Evolutionary conservation across 2,329 filamentous ascomycete species (phyloP), one percentile per base, ranked within the genome.

Genomic region (Sporothrix curviconia): DNA sequence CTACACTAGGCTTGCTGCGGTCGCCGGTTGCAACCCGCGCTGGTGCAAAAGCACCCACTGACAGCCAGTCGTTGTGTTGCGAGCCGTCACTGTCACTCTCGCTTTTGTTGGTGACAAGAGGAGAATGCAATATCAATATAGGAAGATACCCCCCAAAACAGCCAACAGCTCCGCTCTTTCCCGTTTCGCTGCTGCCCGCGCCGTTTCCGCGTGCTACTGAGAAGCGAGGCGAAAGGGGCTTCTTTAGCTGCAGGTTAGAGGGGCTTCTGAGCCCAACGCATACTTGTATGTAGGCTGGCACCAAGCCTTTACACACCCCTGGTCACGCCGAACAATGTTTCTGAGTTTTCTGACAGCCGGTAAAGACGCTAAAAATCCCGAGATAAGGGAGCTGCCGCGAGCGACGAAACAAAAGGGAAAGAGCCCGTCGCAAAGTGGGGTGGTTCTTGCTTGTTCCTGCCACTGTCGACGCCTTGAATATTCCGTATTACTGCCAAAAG

Each of bases 101-200:
- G 14, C 17, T 1, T 22, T 39, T 3, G 5, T 15, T 15, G 11
- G 30, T 17, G 17, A 24, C 39, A 24, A 39, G 12, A 25, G 9
- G 15, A 19, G 17, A 22, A n/a, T n/a, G n/a, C n/a, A 19, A 17
- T 7, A 22, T 15, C 49, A 39, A 17, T 30, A 44, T 19, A n/a
- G n/a, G n/a, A 6, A 17, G 11, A 7, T 40, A 8, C 9, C 9
- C 39, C 17, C 51, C 51, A 32, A 53, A 40, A 44, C 39, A 44
- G 28, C 52, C 25, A 53, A 47, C 53, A 40, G 53, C 53, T 47
- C 53, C 53, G 53, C 53, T 47, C 42, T 15, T 55, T 32, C 53
- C 53, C 42, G n/a, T n/a, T n/a, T 24, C 42, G 53, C 47, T 34
- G 25, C 47, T 37, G 47, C 47, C 47, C 53, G 52, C 52, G 42